Evolutionary conservation across 345 rosid genomes (phyloP).

Genomic region (Acer yangbiense): DNA sequence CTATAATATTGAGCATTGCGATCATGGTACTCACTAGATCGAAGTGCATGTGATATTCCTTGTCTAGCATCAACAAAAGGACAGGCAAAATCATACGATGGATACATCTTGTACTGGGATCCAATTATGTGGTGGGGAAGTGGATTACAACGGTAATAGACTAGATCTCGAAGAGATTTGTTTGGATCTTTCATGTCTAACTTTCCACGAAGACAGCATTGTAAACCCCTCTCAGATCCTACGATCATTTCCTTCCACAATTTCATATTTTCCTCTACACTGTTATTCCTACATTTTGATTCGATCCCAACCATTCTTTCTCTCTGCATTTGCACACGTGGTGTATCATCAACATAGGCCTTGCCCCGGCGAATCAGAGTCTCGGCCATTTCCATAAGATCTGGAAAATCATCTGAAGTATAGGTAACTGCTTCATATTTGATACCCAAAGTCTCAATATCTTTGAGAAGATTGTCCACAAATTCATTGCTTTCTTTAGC

Average conservation of each 20-base stretch:
- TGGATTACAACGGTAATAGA: slow-evolving; percentile 92
- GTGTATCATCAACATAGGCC: slow-evolving; percentile 94
- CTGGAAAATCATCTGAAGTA: slow-evolving; percentile 85
- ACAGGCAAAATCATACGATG: slow-evolving; percentile 99
- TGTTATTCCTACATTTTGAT: slow-evolving; percentile 73
- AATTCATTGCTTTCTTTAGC: slow-evolving; percentile 95
- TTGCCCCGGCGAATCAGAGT: slow-evolving; percentile 70
- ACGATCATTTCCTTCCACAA: slow-evolving; percentile 91
- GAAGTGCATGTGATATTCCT: too few relatives aligned
- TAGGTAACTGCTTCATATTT: slow-evolving; percentile 74
- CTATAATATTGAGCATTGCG: too few relatives aligned
- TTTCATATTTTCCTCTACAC: slow-evolving; percentile 60
- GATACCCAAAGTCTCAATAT: slow-evolving; percentile 81
- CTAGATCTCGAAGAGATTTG: slow-evolving; percentile 94
- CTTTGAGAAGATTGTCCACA: slow-evolving; percentile 83
- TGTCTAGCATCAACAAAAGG: slow-evolving; percentile 47
- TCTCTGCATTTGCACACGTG: slow-evolving; percentile 82
- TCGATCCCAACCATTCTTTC: slow-evolving; percentile 96
- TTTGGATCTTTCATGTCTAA: slow-evolving; percentile 92
- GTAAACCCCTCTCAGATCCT: slow-evolving; percentile 76
- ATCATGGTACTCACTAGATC: too few relatives aligned
- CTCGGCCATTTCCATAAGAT: slow-evolving; percentile 86
- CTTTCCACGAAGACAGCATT: slow-evolving; percentile 91
- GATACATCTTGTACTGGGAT: slow-evolving; percentile 77
- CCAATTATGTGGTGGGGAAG: slow-evolving; percentile 91